phyloP scores from a whole-genome alignment of 1,284 basidiomycete species.

The Cutaneotrichosporon daszewskae region DNA sequence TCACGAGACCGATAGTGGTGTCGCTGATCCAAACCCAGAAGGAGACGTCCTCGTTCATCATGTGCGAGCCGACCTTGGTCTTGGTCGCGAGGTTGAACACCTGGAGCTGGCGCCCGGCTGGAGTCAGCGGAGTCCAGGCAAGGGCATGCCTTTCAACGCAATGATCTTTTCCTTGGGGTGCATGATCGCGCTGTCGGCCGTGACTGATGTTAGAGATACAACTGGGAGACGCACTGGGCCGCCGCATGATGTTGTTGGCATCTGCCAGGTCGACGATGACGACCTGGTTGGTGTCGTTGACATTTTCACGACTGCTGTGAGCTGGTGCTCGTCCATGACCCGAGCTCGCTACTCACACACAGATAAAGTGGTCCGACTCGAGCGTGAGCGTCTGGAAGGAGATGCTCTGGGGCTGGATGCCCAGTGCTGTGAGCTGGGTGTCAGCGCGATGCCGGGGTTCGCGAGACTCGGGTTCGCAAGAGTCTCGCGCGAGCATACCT shows the following conservation, averaged over 20 bases:
- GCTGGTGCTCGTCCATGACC: not conserved
- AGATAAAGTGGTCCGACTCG: constrained; percentile 96
- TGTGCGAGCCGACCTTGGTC: constrained; percentile 94
- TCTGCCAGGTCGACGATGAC: constrained; percentile 95
- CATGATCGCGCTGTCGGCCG: constrained; percentile 98
- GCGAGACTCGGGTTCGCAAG: not conserved
- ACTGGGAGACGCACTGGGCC: constrained; percentile 58
- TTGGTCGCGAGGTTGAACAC: constrained; percentile 98
- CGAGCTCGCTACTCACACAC: constrained; percentile 48
- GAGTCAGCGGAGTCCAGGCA: constrained; percentile 3
- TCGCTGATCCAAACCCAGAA: constrained; percentile 99
- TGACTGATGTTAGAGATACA: constrained; percentile 51
- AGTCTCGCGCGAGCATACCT: constrained; percentile 30
- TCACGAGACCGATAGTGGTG: constrained; percentile 89
- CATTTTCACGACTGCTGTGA: constrained; percentile 37
- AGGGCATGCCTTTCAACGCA: constrained; percentile 75
- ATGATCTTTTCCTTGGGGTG: constrained; percentile 96
- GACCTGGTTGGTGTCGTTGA: constrained; percentile 79
- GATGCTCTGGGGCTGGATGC: constrained; percentile 92
- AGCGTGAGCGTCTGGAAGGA: constrained; percentile 95
- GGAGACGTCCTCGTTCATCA: constrained; percentile 88
- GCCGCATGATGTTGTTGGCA: constrained; percentile 90
- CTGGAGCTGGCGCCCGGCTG: constrained; percentile 90
- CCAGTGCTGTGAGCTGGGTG: constrained; percentile 89
- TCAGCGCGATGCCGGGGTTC: no score